Evolutionary conservation across 495 filamentous ascomycete genomes (phyloP).

Genomic region (Niebla homalea): DNA sequence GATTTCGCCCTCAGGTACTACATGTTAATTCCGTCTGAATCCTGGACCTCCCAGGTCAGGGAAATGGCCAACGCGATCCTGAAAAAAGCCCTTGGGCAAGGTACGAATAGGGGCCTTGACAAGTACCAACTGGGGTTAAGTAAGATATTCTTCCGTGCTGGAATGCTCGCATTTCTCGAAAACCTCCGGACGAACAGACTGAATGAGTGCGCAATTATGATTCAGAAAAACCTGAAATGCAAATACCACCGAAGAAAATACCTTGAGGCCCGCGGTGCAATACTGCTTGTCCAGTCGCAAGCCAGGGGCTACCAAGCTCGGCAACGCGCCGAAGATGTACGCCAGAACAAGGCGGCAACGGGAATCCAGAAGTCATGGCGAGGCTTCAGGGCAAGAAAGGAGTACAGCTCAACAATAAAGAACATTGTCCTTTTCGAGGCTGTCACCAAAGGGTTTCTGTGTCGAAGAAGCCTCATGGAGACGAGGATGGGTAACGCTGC

Average conservation of each 20-base stretch:
- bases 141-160: conserved; percentile 98
- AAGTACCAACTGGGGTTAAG: conserved; percentile 95
- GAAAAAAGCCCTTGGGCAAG: conserved; percentile 72
- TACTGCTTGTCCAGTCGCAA: conserved; percentile 65
- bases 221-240: conserved; percentile 93
- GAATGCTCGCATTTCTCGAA: conserved; percentile 96
- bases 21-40: conserved; percentile 83
- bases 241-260: conserved; percentile 93
- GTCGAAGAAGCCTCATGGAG: conserved; percentile 79
- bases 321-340: conserved; percentile 63
- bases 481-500: conserved; percentile 89
- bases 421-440: conserved; percentile 81
- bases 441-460: conserved; percentile 78
- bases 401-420: conserved; percentile 59
- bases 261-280: conserved; percentile 68
- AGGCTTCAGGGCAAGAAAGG: conserved; percentile 71
- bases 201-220: conserved; percentile 93
- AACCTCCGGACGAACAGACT: conserved; percentile 79
- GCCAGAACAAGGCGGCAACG: conserved; percentile 73
- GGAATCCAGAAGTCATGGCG: conserved; percentile 93
- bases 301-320: conserved; percentile 63
- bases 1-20: conserved; percentile 98
- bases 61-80: conserved; percentile 89
- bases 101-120: conserved; percentile 66
- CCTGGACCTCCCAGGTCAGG: conserved; percentile 88